Conservation (phyloP, 1,284 basidiomycete species). For the Ustilago vetiveriae region DNA sequence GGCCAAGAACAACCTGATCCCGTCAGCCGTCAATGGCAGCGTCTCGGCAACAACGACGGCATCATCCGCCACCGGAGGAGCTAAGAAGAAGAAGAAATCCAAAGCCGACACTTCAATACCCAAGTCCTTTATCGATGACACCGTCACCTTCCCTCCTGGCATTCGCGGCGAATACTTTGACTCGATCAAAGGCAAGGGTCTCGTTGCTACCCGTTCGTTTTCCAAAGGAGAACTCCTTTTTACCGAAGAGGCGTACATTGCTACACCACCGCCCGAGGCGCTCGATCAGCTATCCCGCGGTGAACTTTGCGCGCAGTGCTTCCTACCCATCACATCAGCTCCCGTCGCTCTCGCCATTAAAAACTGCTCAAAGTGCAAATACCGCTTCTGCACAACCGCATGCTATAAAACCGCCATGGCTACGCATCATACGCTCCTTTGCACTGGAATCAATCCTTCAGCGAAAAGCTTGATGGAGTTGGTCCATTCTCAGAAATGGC, state of each 20-base stretch:
- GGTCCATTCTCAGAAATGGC: slow-evolving; percentile 45
- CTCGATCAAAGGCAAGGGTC: slow-evolving; percentile 80
- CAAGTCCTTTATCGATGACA: slow-evolving; percentile 49
- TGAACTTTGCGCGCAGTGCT: slow-evolving; percentile 57
- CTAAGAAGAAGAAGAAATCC: slow-evolving; percentile 44
- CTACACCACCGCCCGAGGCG: slow-evolving; percentile 55
- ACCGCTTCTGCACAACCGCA: slow-evolving; percentile 80
- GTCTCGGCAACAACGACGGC: too few species aligned
- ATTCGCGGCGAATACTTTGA: slow-evolving; percentile 78
- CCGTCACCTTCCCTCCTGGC: slow-evolving; percentile 41
- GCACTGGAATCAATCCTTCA: slow-evolving; percentile 78
- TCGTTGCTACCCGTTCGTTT: slow-evolving; percentile 77
- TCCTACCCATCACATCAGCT: slow-evolving; percentile 58
- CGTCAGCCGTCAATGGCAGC: too few species aligned
- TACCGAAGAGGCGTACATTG: slow-evolving; percentile 74
- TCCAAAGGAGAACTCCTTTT: slow-evolving; percentile 79
- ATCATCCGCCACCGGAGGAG: background rate
- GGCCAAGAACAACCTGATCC: slow-evolving; percentile 18
- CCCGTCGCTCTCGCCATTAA: slow-evolving; percentile 64
- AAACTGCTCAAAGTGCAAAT: slow-evolving; percentile 65
- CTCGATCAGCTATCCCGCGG: slow-evolving; percentile 33
- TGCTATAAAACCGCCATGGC: slow-evolving; percentile 74
- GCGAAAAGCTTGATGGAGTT: slow-evolving; percentile 68
- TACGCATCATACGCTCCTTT: slow-evolving; percentile 78
- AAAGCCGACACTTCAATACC: slow-evolving; percentile 27